Evolutionary conservation across 768 basidiomycete genomes (phyloP), one percentile per base, ranked within the genome.

Genomic region (Lenzites betulinus): DNA sequence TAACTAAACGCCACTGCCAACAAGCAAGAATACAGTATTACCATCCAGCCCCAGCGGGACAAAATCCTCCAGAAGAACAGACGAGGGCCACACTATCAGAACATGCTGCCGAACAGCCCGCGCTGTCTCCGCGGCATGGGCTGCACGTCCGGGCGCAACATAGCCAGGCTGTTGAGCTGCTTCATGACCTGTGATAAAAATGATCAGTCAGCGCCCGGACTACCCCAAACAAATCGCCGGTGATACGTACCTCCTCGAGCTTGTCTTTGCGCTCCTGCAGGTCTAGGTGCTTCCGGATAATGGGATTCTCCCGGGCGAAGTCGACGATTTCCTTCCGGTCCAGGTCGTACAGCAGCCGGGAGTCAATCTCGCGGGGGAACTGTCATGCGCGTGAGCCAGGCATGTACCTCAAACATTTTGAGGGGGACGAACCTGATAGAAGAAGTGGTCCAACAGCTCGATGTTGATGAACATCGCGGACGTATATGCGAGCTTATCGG

Each of bases 391-490:
- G 30, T 28, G 23, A 22, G 58, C 52, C 50, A 57, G 23, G 8
- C 28, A 4, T 41, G 20, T 18, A 7, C n/a, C 30, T 41, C 48
- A 6, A 3, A 5, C 20, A 56, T 15, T 26, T 47, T 50, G 43
- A 12, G 51, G 15, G 3, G n/a, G 22, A 71, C 82, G 44, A 65
- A 92, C 93, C 81, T 96, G 93, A 70, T 98, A 97, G 80, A 98
- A 98, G 81, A 98, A 99, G 67, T 98, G 95, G 68, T 97, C 95
- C 1, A 98, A 83, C 11, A 99, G 80, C 72, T 99, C 97, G 60
- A 99, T 97, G 76, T 95, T 97, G 81, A 99, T 97, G 74, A 98
- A 98, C 90, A 98, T 93, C 2, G 95, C 87, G 2, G 94, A 93
- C 0, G 96, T 98, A 70, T 94, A 89, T 1, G 95, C 94, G 42